Evolutionary conservation across 352 stramenopile species (phyloP), one percentile per base, ranked within the genome.

Genomic region (Phytopythium mirpurense): DNA sequence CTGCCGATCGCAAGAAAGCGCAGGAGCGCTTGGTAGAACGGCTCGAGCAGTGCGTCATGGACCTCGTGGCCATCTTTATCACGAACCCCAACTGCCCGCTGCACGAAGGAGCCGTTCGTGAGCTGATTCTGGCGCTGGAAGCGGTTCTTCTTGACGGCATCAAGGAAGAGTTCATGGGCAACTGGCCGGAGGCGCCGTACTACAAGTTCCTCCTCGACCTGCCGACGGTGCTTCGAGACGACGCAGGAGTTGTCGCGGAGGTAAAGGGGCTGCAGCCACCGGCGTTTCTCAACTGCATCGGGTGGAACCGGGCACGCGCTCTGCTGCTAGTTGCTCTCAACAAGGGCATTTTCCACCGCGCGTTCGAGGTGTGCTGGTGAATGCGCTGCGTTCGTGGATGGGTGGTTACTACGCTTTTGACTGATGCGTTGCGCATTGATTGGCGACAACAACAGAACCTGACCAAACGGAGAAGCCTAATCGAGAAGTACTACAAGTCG

Each of bases 11-110:
- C 0, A 35, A 67, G 12, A 56, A 36, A 0, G 31, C 59, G 24
- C 48, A 54, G 21, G 34, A 19, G 1, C 6, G 2, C 5, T 59
- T 70, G 56, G 55, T 44, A 3, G 54, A 72, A 11, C 48, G 52
- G 6, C 50, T 71, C 5, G 66, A 74, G 46, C 46, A 74, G 40
- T 45, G 59, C 12, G 75, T 93, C 18, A 83, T 67, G 36, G 79
- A 93, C 54, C 70, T 90, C 53, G 78, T 93, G 14, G 58, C 78
- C 2, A 74, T 77, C 53, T 93, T 93, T 48, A 88, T 85, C 51
- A 57, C 68, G 0, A 74, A 77, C 47, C 83, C 83, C 2, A 77
- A 90, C 55, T 68, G 67, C 51, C 83, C 83, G 8, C 63, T 93
- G 34, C 78, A 93, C 61, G 83, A 89, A 68, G 83, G 83, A 47